Conservation (phyloP, 176 grass and related monocot genomes). For the Miscanthus lutarioriparius region DNA sequence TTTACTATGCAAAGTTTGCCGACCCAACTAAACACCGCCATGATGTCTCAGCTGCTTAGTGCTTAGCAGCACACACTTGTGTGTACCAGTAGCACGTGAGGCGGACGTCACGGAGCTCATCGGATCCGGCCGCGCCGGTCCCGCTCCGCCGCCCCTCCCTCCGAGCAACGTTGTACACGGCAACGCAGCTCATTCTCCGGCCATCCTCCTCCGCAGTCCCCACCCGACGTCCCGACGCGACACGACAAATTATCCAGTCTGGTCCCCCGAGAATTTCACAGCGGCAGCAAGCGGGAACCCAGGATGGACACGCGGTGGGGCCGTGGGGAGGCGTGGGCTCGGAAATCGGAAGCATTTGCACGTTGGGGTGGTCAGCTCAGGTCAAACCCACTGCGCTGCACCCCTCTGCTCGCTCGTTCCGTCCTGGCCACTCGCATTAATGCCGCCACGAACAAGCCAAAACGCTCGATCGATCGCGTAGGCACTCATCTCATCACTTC, state of each 20-base stretch:
- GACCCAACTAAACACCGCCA: too few relatives aligned
- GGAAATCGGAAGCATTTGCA: too few relatives aligned
- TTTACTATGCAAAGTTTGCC: too few relatives aligned
- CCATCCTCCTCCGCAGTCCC: neutral
- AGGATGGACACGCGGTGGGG: too few relatives aligned
- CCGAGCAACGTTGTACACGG: neutral
- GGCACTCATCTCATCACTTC: neutral
- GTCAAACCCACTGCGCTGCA: neutral
- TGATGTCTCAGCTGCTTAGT: too few relatives aligned
- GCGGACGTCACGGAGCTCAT: constrained; percentile 17
- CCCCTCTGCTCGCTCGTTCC: neutral
- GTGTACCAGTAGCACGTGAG: neutral
- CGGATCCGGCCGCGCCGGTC: neutral
- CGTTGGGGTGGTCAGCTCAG: neutral
- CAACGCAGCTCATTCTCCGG: neutral
- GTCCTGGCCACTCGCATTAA: neutral
- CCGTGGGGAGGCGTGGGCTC: too few relatives aligned
- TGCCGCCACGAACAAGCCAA: constrained; percentile 17
- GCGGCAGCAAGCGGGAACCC: neutral
- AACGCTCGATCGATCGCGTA: neutral
- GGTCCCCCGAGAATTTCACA: constrained; percentile 17
- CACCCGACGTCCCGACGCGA: neutral
- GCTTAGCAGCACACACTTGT: neutral
- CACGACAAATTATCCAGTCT: neutral
- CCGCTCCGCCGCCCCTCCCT: neutral